Base-by-base conservation (phyloP, 192 early-diverging fungal genomes). In the Phycomyces blakesleeanus region DNA sequence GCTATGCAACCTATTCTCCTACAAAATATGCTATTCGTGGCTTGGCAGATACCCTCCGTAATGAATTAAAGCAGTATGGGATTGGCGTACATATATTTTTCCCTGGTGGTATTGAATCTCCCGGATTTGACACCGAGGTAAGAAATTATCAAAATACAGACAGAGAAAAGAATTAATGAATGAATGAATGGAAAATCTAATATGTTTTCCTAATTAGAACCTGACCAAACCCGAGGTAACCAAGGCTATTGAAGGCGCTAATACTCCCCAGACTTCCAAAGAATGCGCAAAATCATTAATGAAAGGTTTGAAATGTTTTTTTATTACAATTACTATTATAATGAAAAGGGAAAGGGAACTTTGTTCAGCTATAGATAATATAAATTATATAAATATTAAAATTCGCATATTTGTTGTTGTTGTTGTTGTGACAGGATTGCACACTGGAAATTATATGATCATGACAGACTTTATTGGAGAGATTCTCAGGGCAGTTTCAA, bases 11-110 rank as follows among this genome's bases (percentile, higher is more conserved):
- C 12, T 92, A 92, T 64, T 65, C 80, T 6, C 85, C 87, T 15
- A 79, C 86, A n/a, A 92, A 92, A 57, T 85, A 77, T 60, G 90
- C 90, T 25, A 59, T 92, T 7, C 85, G 86, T 42, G 88, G 89
- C 37, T 68, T 92, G 55, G 84, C 85, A 5, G 90, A 92, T 66
- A 74, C 79, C 0, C 68, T 92, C 20, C 78, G 88, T 2, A 78
- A 82, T 44, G 90, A 92, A 64, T 68, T 89, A 37, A 68, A 74
- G 49, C 71, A 80, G 34, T 85, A 92, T 63, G 74, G 59, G 4
- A 90, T 92, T 65, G 62, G 65, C 26, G 78, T 85, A 11, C 87
- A 90, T 52, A 85, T 87, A 63, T 91, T 85, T 59, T 89, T 84
- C 56, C 86, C 90, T 0, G 90, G 87, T 14, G 84, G 78, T 0